These are phyloP conservation scores for Poa pratensis DNA, from an alignment of 176 grass and related monocot genomes.

Conservation along the genomic window DNA sequence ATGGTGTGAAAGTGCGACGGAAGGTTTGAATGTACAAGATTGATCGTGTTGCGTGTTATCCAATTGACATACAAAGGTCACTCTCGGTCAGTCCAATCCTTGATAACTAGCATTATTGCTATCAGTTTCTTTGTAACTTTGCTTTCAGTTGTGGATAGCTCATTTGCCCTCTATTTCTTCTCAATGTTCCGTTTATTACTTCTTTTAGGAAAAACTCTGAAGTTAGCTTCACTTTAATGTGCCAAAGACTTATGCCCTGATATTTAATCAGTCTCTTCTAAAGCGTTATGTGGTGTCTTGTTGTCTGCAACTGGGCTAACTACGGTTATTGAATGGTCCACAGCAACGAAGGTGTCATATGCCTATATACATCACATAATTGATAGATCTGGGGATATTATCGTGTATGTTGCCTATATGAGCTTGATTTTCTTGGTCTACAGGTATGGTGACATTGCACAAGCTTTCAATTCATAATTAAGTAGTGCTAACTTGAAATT, in stretches of 20 bases:
- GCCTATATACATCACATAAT: neutral
- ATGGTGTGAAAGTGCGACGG: conserved; percentile 2
- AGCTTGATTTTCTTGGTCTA: conserved; percentile 22
- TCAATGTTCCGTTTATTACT: neutral
- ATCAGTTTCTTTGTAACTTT: neutral
- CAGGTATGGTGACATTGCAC: neutral
- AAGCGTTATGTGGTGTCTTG: conserved; percentile 1
- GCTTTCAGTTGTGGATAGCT: conserved; percentile 30
- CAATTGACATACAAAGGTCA: conserved; percentile 25
- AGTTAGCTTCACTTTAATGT: neutral
- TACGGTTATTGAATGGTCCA: neutral
- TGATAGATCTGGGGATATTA: conserved; percentile 19
- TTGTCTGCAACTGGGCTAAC: neutral
- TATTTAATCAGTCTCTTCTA: neutral
- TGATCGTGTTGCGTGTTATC: neutral
- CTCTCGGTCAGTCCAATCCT: neutral
- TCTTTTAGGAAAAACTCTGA: neutral
- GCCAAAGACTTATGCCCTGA: neutral
- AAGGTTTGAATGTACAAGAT: conserved; percentile 31
- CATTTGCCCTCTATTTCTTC: neutral
- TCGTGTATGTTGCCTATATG: neutral
- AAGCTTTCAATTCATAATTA: conserved; percentile 22
- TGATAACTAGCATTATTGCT: conserved; percentile 15
- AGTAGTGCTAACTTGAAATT: conserved; percentile 1
- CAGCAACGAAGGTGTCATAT: neutral